Conservation (phyloP, 140 eudicot species). For the Anethum foeniculum region DNA sequence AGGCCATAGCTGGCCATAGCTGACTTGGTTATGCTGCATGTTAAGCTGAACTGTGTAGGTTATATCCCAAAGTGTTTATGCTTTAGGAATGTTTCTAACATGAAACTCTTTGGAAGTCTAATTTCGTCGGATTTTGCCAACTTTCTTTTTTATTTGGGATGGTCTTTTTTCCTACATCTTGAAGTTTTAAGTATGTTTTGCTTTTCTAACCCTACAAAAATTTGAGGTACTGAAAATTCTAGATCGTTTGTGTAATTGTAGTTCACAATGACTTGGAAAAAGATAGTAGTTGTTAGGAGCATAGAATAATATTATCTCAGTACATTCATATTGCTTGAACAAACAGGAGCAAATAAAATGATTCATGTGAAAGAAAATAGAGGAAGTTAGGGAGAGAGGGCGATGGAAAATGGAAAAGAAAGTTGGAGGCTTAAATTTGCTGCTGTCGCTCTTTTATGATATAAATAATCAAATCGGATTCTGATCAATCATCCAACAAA, state of each 20-base stretch:
- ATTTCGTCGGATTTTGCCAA: background rate
- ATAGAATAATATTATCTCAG: no score
- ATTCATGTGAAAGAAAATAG: no score
- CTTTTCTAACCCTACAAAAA: background rate
- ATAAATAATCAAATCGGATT: no score
- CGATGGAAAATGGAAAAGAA: no score
- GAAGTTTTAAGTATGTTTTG: background rate
- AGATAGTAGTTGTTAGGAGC: no score
- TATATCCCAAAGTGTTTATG: constrained; percentile 6
- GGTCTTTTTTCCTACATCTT: background rate
- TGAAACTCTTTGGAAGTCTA: constrained; percentile 6
- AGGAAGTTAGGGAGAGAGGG: no score
- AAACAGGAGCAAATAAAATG: no score
- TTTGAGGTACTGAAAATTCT: background rate
- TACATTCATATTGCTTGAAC: no score
- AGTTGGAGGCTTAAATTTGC: no score
- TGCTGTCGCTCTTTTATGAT: no score
- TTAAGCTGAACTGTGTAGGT: constrained; percentile 16
- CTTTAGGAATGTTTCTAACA: constrained; percentile 9
- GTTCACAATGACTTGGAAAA: no score
- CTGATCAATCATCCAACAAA: no score
- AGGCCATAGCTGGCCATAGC: constrained; percentile 10
- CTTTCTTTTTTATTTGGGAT: background rate
- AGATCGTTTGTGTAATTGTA: background rate
- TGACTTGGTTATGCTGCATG: background rate